A percentile compares a stretch with the other conserved stretches of the same genome.
Conservation (phyloP, 306 rosid genomes). For the Sphenostylis stenocarpa region DNA sequence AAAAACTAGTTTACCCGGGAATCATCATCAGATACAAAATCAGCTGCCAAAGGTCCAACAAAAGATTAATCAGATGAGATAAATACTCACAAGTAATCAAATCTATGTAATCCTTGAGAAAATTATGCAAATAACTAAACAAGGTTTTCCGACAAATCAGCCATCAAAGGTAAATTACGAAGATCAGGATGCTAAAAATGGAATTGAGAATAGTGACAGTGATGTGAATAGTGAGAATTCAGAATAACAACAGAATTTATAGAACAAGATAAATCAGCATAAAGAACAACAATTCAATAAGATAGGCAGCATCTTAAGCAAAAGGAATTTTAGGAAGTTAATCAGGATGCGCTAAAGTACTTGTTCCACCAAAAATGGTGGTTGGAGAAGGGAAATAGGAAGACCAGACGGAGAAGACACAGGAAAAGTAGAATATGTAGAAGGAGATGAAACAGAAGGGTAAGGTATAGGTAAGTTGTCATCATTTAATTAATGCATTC, state of each 20-base stretch:
- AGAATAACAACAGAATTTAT: neutral
- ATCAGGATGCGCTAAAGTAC: neutral
- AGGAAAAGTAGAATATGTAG: neutral
- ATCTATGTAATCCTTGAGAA: slow-evolving; percentile 7
- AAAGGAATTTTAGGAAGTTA: neutral
- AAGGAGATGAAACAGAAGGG: neutral
- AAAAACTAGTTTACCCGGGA: slow-evolving; percentile 45
- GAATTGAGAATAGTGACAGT: neutral
- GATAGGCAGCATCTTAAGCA: neutral
- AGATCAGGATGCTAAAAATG: no score
- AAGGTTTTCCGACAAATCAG: neutral
- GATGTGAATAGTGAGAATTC: neutral
- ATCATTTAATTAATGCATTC: neutral
- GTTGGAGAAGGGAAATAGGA: neutral
- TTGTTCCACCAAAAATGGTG: neutral
- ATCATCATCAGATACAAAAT: slow-evolving; percentile 59
- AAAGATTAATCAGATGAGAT: slow-evolving; percentile 26
- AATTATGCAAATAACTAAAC: neutral
- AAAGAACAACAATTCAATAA: neutral
- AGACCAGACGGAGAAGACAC: neutral
- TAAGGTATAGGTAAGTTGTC: neutral
- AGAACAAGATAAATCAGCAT: neutral
- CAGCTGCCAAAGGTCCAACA: slow-evolving; percentile 57
- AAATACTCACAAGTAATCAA: slow-evolving; percentile 10
- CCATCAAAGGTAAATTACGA: neutral